Percentiles rank a stretch among this genome's conserved stretches.
Evolutionary conservation across 2,329 filamentous ascomycete genomes (phyloP).

Genomic region (Colletotrichum sp.): DNA sequence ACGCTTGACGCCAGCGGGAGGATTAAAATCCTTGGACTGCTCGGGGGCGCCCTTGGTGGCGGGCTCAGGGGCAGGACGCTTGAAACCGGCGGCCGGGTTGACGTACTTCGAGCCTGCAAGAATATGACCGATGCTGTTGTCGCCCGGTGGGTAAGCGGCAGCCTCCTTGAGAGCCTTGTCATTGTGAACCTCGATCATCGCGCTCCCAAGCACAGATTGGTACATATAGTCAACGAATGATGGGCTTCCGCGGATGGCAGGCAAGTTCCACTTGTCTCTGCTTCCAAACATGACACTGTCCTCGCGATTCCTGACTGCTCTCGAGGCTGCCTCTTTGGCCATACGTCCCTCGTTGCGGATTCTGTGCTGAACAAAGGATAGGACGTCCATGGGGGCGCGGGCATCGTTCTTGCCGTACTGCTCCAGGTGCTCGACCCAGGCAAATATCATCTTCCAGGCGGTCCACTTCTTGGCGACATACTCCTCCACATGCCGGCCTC

Average conservation of each 20-base stretch:
- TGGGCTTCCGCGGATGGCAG: not conserved
- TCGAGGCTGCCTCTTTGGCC: not conserved
- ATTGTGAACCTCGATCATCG: not conserved
- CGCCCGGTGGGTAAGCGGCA: not conserved
- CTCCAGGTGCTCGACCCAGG: not conserved
- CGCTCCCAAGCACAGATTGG: not conserved
- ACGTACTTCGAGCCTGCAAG: not conserved
- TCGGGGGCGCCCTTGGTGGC: not conserved
- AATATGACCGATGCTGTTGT: not conserved
- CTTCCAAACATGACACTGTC: not conserved
- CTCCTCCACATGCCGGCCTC: not conserved
- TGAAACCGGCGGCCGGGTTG: not conserved
- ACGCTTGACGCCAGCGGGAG: not conserved
- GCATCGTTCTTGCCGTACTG: not conserved
- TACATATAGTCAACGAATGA: not conserved
- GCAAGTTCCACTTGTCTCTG: not conserved
- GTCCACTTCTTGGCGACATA: not conserved
- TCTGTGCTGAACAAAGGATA: not conserved
- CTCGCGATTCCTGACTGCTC: not conserved
- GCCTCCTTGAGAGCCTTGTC: not conserved
- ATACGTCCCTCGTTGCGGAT: not conserved
- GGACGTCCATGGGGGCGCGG: not conserved
- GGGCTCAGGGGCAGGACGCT: not conserved
- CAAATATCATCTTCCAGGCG: not conserved
- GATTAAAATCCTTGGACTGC: not conserved